Evolutionary conservation across 2,329 filamentous ascomycete species (phyloP), one percentile per base, ranked within the genome.

Genomic region (Penicillium sp.): DNA sequence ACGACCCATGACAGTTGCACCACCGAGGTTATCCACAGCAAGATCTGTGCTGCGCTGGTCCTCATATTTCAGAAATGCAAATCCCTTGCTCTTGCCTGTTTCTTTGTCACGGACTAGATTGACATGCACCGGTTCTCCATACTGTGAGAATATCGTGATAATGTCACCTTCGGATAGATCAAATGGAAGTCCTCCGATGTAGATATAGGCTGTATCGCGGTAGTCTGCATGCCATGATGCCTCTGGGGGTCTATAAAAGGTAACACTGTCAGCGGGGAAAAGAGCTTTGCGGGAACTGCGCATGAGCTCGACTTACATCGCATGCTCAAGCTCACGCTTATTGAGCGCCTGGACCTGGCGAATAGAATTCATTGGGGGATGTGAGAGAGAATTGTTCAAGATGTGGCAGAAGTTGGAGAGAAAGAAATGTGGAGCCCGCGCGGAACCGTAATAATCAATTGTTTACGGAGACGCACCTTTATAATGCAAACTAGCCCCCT

Each of bases 151-250:
- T 58, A 99, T 95, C 11, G 92, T 92, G 64, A 97, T 85, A 60
- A 99, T 83, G 75, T 99, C 94, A 75, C 95, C 95, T 78, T 99
- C 94, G 47, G 91, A 92, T 39, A 99, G 83, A 69, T 96, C 90
- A 76, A 89, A 96, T 4, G 92, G 91, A 13, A 99, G 83, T 29
- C 93, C 93, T 69, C 95, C 95, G 65, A 99, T 92, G 80, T 97
- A 96, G 72, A 99, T 80, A 74, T 93, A 99, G 57, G 94, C 95
- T 2, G 94, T 97, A 78, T 96, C 94, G 77, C 91, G 90, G 77
- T 97, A 99, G 79, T 99, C 95, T 73, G 89, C 88, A 73, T 97
- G 93, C 93, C 93, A 97, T 55, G 93, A 97, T 61, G 89, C 93
- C 76, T 92, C 87, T 40, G 92, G 88, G 2, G 88, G 82, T 65